Conservation (phyloP, 1,139 yeast genomes). For the Saccharomyces hybrid region DNA sequence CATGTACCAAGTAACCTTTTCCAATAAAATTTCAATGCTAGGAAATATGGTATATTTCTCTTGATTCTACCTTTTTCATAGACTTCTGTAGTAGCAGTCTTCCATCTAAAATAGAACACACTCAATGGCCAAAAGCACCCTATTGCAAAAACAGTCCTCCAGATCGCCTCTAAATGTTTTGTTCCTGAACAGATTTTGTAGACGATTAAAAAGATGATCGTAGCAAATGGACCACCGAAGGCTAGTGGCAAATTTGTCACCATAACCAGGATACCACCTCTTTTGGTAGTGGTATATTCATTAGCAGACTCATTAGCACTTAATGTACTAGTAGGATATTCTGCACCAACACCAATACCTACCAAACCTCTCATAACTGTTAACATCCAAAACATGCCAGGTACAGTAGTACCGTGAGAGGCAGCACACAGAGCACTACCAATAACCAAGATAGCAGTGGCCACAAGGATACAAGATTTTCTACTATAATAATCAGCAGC, state of each 20-base stretch:
- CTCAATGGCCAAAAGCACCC: conserved; percentile 89
- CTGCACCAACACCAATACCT: conserved; percentile 83
- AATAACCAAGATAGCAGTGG: conserved; percentile 63
- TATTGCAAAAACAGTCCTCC: conserved; percentile 87
- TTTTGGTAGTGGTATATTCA: conserved; percentile 64
- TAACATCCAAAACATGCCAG: conserved; percentile 66
- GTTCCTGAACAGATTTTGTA: conserved; percentile 59
- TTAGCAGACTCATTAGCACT: conserved; percentile 91
- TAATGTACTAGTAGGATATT: conserved; percentile 88
- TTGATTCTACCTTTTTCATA: not conserved
- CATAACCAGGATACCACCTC: conserved; percentile 86
- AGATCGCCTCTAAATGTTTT: conserved; percentile 39
- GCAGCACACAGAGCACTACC: conserved; percentile 77
- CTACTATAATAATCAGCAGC: conserved; percentile 72
- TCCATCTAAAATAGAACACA: conserved; percentile 68
- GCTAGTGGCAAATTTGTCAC: conserved; percentile 89
- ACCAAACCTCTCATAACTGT: conserved; percentile 80
- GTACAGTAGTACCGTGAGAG: conserved; percentile 74
- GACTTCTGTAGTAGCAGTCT: conserved; percentile 15
- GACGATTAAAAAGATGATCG: conserved; percentile 81
- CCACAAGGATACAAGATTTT: conserved; percentile 70
- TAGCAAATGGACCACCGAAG: conserved; percentile 71
- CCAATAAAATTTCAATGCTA: conserved; percentile 76
- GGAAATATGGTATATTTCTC: conserved; percentile 57
- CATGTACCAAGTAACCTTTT: conserved; percentile 66